phyloP scores from a whole-genome alignment of 148 eudicot species.

The Suaeda aralocaspica region DNA sequence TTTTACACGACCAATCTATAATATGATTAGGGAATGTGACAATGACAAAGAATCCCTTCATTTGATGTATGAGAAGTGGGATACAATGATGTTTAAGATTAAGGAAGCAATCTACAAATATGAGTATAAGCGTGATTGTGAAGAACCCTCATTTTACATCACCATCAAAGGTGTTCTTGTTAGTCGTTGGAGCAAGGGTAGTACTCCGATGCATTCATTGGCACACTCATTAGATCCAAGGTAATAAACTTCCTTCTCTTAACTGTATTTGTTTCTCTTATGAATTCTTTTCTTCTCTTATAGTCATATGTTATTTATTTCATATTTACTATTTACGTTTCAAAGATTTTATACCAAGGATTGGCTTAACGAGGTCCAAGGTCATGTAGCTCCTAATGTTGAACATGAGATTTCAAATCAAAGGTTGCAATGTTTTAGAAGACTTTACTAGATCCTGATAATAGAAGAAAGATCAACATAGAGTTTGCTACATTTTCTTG shows the following conservation, averaged over 20 bases:
- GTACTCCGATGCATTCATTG: background rate
- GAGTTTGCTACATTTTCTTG: background rate
- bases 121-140: background rate
- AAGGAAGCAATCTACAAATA: background rate
- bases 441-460: background rate
- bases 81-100: background rate
- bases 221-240: constrained; percentile 5
- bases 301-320: too few relatives aligned
- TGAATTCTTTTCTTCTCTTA: too few relatives aligned
- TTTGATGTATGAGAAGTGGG: constrained; percentile 7
- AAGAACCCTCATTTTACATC: background rate
- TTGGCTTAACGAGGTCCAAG: constrained; percentile 1
- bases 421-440: too few relatives aligned
- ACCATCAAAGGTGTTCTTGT: background rate
- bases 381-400: background rate
- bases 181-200: constrained; percentile 2
- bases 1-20: background rate
- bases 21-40: too few relatives aligned
- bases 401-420: background rate
- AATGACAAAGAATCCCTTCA: too few relatives aligned
- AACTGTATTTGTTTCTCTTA: too few relatives aligned
- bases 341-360: constrained; percentile 8
- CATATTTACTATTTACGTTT: too few relatives aligned
- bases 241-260: too few relatives aligned
- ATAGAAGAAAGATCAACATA: background rate